phyloP scores from a whole-genome alignment of 2,329 filamentous ascomycete species.

The Pseudogymnoascus sp. region DNA sequence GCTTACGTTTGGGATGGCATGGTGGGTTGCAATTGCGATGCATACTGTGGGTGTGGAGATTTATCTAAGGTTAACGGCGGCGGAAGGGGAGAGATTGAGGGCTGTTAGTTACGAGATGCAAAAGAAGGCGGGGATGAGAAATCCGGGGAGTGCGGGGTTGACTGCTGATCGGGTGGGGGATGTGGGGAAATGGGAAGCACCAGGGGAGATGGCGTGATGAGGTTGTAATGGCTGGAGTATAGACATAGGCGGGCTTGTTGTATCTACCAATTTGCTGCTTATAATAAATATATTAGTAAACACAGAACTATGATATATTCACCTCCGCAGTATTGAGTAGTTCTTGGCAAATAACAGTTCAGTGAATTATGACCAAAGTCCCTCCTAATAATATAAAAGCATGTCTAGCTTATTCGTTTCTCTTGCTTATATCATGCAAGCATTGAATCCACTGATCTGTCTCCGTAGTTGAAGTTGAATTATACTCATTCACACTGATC shows the following conservation, averaged over 20 bases:
- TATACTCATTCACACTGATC: background rate
- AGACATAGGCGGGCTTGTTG: background rate
- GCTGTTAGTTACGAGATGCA: constrained; percentile 51
- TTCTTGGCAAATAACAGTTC: too few relatives aligned
- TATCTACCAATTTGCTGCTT: background rate
- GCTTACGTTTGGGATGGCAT: constrained; percentile 42
- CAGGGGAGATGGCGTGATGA: background rate
- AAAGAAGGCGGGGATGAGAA: constrained; percentile 43
- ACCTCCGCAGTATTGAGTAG: too few relatives aligned
- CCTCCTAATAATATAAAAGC: too few relatives aligned
- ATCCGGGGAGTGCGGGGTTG: constrained; percentile 42
- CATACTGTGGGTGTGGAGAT: constrained; percentile 44
- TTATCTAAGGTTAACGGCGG: constrained; percentile 46
- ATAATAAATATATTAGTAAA: too few relatives aligned
- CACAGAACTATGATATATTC: background rate
- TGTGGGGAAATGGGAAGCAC: constrained; percentile 15
- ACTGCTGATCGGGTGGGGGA: constrained; percentile 38
- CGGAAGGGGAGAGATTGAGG: constrained; percentile 46
- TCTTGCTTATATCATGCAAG: background rate
- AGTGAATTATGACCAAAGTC: too few relatives aligned
- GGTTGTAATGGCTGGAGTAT: background rate
- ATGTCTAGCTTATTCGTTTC: too few relatives aligned
- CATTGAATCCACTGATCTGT: background rate
- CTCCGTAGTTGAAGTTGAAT: background rate
- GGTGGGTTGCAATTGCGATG: constrained; percentile 46